Evolutionary conservation across 2,329 filamentous ascomycete species (phyloP).

Genomic region (Chlorencoelia australis): DNA sequence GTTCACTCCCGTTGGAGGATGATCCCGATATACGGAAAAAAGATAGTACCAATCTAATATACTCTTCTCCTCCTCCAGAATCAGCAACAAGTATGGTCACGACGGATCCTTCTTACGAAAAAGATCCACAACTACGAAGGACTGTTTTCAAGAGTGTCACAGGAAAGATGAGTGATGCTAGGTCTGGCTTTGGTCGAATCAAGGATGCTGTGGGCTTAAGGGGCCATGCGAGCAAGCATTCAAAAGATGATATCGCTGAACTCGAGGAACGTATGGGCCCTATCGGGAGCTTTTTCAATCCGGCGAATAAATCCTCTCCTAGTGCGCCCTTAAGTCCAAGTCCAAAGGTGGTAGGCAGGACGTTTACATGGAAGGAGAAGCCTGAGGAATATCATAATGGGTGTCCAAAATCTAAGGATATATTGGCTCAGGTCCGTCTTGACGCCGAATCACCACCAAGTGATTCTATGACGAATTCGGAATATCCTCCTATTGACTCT

Average conservation of each 20-base stretch:
- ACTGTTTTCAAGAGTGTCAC: conserved; percentile 71
- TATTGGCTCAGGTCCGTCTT: conserved; percentile 3
- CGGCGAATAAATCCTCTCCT: conserved; percentile 14
- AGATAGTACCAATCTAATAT: conserved; percentile 34
- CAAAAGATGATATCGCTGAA: conserved; percentile 38
- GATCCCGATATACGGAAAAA: conserved; percentile 32
- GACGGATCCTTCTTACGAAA: conserved; percentile 42
- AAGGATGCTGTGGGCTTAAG: conserved; percentile 65
- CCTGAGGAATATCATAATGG: conserved; percentile 45
- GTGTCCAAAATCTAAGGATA: conserved; percentile 15
- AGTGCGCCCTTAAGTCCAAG: conserved; percentile 11
- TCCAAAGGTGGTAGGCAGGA: conserved; percentile 33
- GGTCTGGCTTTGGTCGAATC: conserved; percentile 73
- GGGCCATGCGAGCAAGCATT: conserved; percentile 44
- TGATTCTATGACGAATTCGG: conserved; percentile 8
- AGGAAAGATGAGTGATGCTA: conserved; percentile 68
- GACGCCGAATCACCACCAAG: conserved; percentile 11
- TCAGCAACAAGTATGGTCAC: conserved; percentile 36
- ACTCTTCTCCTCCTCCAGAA: conserved; percentile 34
- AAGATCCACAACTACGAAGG: conserved; percentile 46
- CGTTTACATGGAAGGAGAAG: conserved; percentile 55
- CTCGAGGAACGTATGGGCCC: conserved; percentile 10
- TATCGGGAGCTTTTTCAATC: conserved; percentile 17
- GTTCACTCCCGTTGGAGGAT: conserved; percentile 43
- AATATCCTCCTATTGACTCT: conserved; percentile 3